Conservation (phyloP, 371 early-diverging fungal genomes). For the Apophysomyces ossiformis region DNA sequence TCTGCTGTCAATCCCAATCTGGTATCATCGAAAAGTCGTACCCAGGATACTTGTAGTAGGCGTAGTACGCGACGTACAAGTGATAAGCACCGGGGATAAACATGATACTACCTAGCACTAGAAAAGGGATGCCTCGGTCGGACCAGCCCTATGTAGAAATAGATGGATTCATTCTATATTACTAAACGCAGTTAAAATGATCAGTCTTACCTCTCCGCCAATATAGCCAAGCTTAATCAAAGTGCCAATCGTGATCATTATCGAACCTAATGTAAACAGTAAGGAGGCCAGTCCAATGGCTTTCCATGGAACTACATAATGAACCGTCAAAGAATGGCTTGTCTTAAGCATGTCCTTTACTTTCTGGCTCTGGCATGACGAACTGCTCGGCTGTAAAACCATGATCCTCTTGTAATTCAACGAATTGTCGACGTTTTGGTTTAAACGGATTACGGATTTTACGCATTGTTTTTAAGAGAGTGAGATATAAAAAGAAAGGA, state of each 20-base stretch:
- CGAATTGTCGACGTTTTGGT: conserved; percentile 44
- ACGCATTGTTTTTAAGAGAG: background rate
- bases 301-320: conserved; percentile 63
- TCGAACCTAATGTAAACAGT: conserved; percentile 53
- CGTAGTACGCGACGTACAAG: conserved; percentile 55
- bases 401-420: conserved; percentile 53
- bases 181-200: background rate
- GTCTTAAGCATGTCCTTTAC: conserved; percentile 21
- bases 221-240: conserved; percentile 20
- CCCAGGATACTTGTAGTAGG: conserved; percentile 56
- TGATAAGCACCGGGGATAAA: conserved; percentile 64
- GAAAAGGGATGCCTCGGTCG: conserved; percentile 61
- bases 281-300: conserved; percentile 61
- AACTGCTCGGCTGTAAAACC: conserved; percentile 62
- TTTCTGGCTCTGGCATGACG: conserved; percentile 41
- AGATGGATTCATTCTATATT: background rate
- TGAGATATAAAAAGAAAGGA: no score
- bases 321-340: background rate
- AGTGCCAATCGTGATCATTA: conserved; percentile 21
- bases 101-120: conserved; percentile 50
- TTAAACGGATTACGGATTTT: conserved; percentile 48
- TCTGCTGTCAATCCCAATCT: conserved; percentile 38
- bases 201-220: conserved; percentile 37
- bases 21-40: conserved; percentile 60
- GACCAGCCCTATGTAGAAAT: conserved; percentile 49